Conservation (phyloP, 768 basidiomycete genomes). For the Leccinum rimulosum region DNA sequence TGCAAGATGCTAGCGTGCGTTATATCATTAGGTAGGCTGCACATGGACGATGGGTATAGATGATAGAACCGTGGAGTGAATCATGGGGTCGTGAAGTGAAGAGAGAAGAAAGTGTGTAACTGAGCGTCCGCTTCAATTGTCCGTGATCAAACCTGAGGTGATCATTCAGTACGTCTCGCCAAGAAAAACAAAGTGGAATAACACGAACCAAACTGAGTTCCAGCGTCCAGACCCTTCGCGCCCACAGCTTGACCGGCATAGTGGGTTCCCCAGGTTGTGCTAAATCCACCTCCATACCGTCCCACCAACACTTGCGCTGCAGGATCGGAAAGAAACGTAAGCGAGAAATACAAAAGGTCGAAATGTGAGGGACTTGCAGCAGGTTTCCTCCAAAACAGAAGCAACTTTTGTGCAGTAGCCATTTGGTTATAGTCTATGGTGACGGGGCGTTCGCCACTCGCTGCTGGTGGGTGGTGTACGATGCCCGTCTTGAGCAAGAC, state of each 20-base stretch:
- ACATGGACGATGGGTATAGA: conserved; percentile 28
- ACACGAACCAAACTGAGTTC: conserved; percentile 84
- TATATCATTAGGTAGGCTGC: conserved; percentile 28
- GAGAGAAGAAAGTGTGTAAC: conserved; percentile 7
- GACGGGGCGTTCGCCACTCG: conserved; percentile 65
- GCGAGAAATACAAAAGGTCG: neutral
- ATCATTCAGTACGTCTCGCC: conserved; percentile 10
- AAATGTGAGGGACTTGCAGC: conserved; percentile 62
- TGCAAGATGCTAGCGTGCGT: conserved; percentile 28
- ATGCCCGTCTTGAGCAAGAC: conserved; percentile 98
- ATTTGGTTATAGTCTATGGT: conserved; percentile 90
- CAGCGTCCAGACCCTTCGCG: conserved; percentile 95
- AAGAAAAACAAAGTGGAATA: neutral
- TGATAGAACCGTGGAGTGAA: conserved; percentile 18
- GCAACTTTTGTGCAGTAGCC: conserved; percentile 94
- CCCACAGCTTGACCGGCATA: conserved; percentile 86
- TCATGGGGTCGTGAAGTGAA: conserved; percentile 18
- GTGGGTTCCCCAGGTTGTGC: conserved; percentile 52
- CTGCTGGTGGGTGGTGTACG: conserved; percentile 53
- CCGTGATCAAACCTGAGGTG: conserved; percentile 19
- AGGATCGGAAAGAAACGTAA: neutral
- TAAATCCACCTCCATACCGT: conserved; percentile 88
- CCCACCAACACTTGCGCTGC: conserved; percentile 99
- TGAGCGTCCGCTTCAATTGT: neutral
- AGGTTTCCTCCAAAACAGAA: conserved; percentile 98